Conservation (phyloP, 2,329 filamentous ascomycete genomes). For the Leptoxyphium fumago region DNA sequence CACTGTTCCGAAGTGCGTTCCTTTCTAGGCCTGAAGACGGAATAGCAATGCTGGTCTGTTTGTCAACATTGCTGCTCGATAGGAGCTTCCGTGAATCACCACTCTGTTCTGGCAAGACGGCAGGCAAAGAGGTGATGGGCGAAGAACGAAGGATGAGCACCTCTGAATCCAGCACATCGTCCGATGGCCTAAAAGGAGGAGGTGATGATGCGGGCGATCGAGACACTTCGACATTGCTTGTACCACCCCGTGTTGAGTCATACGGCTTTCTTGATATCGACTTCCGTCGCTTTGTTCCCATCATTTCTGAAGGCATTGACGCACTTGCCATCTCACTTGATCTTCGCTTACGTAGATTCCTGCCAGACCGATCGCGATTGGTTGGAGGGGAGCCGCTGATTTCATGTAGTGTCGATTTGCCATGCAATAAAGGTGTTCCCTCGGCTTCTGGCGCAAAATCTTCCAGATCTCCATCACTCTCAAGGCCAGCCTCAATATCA, state of each 20-base stretch:
- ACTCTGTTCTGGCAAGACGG: neutral
- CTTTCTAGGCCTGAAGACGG: neutral
- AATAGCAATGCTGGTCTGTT: neutral
- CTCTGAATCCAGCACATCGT: constrained; percentile 6
- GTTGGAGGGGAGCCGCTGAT: too few species aligned
- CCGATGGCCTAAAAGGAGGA: neutral
- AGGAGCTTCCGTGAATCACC: neutral
- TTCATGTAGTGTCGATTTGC: neutral
- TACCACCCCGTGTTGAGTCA: too few species aligned
- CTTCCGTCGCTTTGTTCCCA: too few species aligned
- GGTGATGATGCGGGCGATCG: neutral
- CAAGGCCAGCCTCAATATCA: constrained; percentile 11
- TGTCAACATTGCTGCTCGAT: neutral
- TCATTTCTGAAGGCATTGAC: too few species aligned
- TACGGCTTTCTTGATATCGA: too few species aligned
- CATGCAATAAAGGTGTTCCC: constrained; percentile 44
- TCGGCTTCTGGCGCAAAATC: constrained; percentile 49
- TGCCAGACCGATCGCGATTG: too few species aligned
- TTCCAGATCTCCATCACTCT: constrained; percentile 15
- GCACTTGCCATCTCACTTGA: too few species aligned
- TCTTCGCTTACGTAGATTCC: too few species aligned
- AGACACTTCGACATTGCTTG: neutral
- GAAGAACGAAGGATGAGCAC: constrained; percentile 18
- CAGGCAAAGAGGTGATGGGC: constrained; percentile 16
- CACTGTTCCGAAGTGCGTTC: neutral